These are phyloP conservation scores for Xylaria sp. DNA, from an alignment of 2,329 filamentous ascomycete species.

Conservation along the genomic window DNA sequence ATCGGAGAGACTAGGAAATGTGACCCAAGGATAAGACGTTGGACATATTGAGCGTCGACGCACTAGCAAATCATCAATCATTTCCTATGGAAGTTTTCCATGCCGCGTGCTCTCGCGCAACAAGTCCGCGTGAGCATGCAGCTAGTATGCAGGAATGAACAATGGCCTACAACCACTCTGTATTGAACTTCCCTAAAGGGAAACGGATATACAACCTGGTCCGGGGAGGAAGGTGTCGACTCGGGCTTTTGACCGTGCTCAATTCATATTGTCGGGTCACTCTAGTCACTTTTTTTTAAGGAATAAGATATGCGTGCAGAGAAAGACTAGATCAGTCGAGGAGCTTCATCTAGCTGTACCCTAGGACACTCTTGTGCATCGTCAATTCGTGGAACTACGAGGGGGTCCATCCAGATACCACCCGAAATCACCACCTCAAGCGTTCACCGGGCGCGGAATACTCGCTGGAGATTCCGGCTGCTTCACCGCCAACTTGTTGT, in stretches of 20 bases:
- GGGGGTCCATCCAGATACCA: not conserved
- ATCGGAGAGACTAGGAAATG: not conserved
- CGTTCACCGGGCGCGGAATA: conserved; percentile 41
- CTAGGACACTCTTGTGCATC: not conserved
- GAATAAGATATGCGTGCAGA: not conserved
- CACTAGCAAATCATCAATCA: not conserved
- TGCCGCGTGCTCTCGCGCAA: not conserved
- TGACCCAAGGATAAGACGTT: not conserved
- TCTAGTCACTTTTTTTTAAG: not conserved
- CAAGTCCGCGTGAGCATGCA: not conserved
- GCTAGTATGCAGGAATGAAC: conserved; percentile 20
- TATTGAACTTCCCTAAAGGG: conserved; percentile 21
- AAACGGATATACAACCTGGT: conserved; percentile 1
- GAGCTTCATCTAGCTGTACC: not conserved
- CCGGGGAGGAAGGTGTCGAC: not conserved
- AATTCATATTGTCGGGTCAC: not conserved
- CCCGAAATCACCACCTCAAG: conserved; percentile 1
- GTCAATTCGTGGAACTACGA: not conserved
- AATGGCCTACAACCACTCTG: not conserved
- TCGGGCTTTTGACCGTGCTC: not conserved
- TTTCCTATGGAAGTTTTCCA: not conserved
- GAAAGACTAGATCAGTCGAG: not conserved
- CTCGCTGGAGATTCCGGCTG: conserved; percentile 40
- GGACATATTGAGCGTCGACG: not conserved
- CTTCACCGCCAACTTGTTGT: conserved; percentile 49